Evolutionary conservation across 2,329 filamentous ascomycete species (phyloP).

Genomic region (Alternaria incomplexa): DNA sequence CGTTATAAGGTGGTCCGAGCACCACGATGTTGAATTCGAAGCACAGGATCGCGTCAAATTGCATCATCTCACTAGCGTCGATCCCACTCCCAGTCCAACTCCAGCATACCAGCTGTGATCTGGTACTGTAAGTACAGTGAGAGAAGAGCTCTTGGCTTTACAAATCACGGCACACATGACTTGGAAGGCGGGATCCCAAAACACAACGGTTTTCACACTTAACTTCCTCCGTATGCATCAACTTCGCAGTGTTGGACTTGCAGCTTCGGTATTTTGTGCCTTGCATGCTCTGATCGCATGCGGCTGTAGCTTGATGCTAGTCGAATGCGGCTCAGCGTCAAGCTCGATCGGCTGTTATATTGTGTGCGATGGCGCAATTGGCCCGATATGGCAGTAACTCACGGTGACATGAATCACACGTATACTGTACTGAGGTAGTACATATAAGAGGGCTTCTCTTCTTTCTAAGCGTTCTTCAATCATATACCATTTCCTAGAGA

Average conservation of each 20-base stretch:
- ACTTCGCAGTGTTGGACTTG: not conserved
- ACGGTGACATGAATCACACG: not conserved
- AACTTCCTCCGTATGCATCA: not conserved
- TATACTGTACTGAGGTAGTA: not conserved
- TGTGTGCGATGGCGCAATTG: constrained; percentile 48
- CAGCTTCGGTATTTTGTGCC: not conserved
- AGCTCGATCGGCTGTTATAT: constrained; percentile 21
- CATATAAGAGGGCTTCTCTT: constrained; percentile 17
- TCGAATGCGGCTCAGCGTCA: constrained; percentile 2
- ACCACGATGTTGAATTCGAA: constrained; percentile 12
- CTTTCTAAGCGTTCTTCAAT: not conserved
- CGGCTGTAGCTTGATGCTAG: constrained; percentile 6
- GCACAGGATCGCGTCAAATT: constrained; percentile 25
- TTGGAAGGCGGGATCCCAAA: not conserved
- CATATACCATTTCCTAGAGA: not conserved
- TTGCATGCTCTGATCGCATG: not conserved
- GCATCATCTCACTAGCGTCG: constrained; percentile 22
- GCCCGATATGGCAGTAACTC: constrained; percentile 6
- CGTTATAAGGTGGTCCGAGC: constrained; percentile 2
- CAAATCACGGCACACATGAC: not conserved
- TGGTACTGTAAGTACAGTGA: not conserved
- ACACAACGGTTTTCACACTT: not conserved
- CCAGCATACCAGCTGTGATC: constrained; percentile 5
- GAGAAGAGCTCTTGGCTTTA: not conserved
- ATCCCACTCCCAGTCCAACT: constrained; percentile 18